Conservation (phyloP, 805 yeast species). For the Ogataea ganodermae region DNA sequence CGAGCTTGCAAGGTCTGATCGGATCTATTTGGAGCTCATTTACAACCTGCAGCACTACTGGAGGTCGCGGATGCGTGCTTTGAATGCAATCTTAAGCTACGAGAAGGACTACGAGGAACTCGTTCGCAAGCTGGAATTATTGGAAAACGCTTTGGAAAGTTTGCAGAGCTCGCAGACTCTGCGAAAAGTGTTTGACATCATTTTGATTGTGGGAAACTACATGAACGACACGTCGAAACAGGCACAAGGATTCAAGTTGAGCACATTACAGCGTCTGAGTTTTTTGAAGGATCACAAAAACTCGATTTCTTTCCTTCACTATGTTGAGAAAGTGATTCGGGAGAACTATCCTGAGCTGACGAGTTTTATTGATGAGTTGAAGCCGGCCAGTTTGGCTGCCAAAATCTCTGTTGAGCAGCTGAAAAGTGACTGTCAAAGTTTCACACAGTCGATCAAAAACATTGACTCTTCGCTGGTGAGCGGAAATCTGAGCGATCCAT, state of each 20-base stretch:
- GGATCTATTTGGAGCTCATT: constrained; percentile 77
- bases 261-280: constrained; percentile 84
- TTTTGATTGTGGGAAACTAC: constrained; percentile 89
- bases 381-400: constrained; percentile 58
- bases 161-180: constrained; percentile 68
- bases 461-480: constrained; percentile 71
- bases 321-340: constrained; percentile 87
- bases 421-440: constrained; percentile 68
- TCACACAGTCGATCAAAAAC: constrained; percentile 60
- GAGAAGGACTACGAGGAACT: constrained; percentile 80
- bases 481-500: constrained; percentile 84
- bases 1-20: constrained; percentile 85
- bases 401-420: constrained; percentile 84
- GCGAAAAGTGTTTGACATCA: constrained; percentile 75
- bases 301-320: constrained; percentile 86
- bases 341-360: constrained; percentile 79
- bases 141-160: constrained; percentile 74
- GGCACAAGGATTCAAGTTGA: constrained; percentile 88
- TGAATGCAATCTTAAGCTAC: constrained; percentile 66
- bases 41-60: constrained; percentile 87
- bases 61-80: constrained; percentile 87
- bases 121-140: constrained; percentile 59
- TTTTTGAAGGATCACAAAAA: constrained; percentile 90
- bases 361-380: constrained; percentile 71
- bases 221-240: constrained; percentile 94